Evolutionary conservation across 1,139 yeast genomes (phyloP).

Genomic region (Geotrichum australiense): DNA sequence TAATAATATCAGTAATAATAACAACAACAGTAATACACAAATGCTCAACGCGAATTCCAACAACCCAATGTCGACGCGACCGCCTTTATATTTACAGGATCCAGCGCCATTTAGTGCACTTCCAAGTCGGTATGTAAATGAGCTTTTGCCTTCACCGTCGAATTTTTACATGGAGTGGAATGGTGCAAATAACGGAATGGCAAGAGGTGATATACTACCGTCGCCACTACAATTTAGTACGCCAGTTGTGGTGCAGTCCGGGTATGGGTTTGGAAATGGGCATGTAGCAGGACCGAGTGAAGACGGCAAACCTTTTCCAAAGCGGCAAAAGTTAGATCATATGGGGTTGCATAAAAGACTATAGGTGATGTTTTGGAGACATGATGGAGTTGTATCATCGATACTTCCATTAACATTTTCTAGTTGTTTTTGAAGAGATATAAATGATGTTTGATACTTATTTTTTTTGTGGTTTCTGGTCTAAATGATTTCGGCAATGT

Average conservation of each 20-base stretch:
- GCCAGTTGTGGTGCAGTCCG: conserved; percentile 25
- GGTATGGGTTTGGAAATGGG: conserved; percentile 1
- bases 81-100: conserved; percentile 27
- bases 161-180: conserved; percentile 29
- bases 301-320: not conserved
- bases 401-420: too few relatives aligned
- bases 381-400: too few relatives aligned
- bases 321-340: conserved; percentile 4
- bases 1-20: not conserved
- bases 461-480: too few relatives aligned
- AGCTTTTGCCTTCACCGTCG: conserved; percentile 39
- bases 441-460: not conserved
- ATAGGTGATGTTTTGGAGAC: too few relatives aligned
- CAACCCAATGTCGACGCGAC: conserved; percentile 32
- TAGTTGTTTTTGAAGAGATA: not conserved
- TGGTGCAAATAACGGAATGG: conserved; percentile 8
- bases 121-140: conserved; percentile 37
- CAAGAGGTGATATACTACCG: conserved; percentile 28
- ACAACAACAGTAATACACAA: not conserved
- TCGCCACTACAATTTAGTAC: conserved; percentile 33
- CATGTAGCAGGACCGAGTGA: not conserved
- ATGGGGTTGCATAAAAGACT: conserved; percentile 3
- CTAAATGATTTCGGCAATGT: too few relatives aligned
- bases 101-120: conserved; percentile 39
- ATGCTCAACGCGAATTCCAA: too few relatives aligned